Conservation (phyloP, 345 rosid genomes). For the Euphorbia peplus region DNA sequence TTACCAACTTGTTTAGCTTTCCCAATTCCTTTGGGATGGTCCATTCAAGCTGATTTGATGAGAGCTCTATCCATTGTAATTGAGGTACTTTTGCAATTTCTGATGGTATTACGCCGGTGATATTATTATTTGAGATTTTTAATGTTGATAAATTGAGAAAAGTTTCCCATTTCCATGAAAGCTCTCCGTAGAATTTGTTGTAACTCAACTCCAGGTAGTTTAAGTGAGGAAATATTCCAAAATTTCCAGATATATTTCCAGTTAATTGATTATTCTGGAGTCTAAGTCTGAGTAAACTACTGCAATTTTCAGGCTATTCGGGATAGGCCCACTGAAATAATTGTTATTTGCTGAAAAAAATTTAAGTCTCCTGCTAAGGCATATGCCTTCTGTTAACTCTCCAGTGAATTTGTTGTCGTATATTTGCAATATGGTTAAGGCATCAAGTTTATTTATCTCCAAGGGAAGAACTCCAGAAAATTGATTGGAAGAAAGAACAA, state of each 20-base stretch:
- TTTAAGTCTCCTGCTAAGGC: conserved; percentile 14
- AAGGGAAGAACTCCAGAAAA: too few species aligned
- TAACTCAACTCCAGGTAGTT: conserved; percentile 29
- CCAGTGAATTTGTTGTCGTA: too few species aligned
- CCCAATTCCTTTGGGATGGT: conserved; percentile 17
- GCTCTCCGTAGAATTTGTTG: conserved; percentile 29
- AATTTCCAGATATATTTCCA: conserved; percentile 27
- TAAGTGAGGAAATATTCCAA: conserved; percentile 24
- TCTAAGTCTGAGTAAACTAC: conserved; percentile 28
- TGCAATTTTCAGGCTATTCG: conserved; percentile 32
- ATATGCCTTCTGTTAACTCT: not conserved
- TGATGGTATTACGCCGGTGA: conserved; percentile 25
- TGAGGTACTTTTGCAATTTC: conserved; percentile 15
- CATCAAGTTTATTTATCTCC: not conserved
- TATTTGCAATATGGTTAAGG: too few species aligned
- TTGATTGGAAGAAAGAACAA: not conserved
- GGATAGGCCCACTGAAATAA: conserved; percentile 25
- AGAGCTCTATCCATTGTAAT: conserved; percentile 17
- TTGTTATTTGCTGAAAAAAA: conserved; percentile 21
- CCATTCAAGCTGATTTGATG: conserved; percentile 17
- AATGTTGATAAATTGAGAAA: not conserved
- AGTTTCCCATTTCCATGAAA: conserved; percentile 16
- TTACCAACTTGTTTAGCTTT: conserved; percentile 6
- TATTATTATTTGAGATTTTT: not conserved
- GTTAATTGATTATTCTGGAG: conserved; percentile 24